Percentiles rank a stretch among this genome's conserved stretches.
Conservation (phyloP, 139 green algal species). For the Chlorella sp. region DNA sequence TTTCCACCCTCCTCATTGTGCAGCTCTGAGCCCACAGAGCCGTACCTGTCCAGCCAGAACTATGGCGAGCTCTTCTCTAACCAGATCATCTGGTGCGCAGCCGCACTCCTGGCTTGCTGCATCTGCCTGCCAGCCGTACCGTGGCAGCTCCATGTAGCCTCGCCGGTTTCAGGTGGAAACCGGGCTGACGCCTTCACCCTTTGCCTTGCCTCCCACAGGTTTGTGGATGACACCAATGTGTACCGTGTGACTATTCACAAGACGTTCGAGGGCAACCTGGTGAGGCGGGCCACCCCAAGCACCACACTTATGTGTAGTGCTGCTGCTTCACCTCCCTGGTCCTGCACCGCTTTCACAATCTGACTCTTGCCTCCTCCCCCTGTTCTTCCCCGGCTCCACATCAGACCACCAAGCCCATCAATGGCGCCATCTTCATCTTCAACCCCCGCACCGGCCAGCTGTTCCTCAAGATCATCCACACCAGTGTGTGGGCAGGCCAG, state of each 20-base stretch:
- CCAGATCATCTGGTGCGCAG: conserved; percentile 95
- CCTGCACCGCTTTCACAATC: background rate
- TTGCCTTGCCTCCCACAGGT: conserved; percentile 57
- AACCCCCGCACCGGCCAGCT: conserved; percentile 98
- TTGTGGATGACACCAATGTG: conserved; percentile 99
- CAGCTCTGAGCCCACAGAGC: conserved; percentile 97
- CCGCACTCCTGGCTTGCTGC: background rate
- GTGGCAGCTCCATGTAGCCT: no score
- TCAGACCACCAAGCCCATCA: conserved; percentile 60
- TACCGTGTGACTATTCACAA: conserved; percentile 99
- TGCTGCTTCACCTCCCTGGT: background rate
- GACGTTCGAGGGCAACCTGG: conserved; percentile 99
- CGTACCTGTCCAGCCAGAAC: conserved; percentile 98
- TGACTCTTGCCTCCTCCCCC: background rate
- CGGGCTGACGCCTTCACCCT: no score
- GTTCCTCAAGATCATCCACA: conserved; percentile 99
- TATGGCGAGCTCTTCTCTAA: conserved; percentile 99
- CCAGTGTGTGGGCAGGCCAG: conserved; percentile 98
- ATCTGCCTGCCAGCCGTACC: no score
- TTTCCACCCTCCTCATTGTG: conserved; percentile 17
- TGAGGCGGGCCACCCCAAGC: no score
- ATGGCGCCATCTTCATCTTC: conserved; percentile 99
- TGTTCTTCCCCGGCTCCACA: background rate
- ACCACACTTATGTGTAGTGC: no score
- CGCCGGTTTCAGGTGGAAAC: no score